These are phyloP conservation scores for Gossypium anomalum DNA, from an alignment of 345 rosid species.

Conservation along the genomic window DNA sequence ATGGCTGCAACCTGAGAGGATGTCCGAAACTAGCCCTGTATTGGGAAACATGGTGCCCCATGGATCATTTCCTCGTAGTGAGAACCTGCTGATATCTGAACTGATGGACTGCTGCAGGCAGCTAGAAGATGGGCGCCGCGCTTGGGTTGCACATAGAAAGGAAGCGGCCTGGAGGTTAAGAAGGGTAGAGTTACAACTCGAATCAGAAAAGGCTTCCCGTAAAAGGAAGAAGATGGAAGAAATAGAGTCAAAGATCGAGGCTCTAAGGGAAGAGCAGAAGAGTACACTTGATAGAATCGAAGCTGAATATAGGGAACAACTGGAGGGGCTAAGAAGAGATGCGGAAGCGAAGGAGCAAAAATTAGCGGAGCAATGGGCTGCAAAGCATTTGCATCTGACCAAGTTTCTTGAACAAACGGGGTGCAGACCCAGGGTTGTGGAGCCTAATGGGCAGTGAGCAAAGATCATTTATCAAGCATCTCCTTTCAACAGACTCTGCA, in stretches of 20 bases:
- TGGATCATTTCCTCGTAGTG: conserved; percentile 45
- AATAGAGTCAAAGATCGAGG: conserved; percentile 70
- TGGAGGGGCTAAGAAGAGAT: conserved; percentile 62
- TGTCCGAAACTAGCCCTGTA: conserved; percentile 40
- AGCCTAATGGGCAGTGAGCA: conserved; percentile 37
- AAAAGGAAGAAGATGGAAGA: conserved; percentile 88
- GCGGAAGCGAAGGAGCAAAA: conserved; percentile 90
- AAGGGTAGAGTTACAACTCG: conserved; percentile 86
- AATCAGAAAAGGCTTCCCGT: conserved; percentile 73
- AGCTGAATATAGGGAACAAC: conserved; percentile 73
- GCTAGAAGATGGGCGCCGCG: conserved; percentile 82
- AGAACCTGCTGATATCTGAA: conserved; percentile 55
- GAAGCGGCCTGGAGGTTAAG: conserved; percentile 94
- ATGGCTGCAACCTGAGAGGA: conserved; percentile 78
- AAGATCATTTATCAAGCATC: neutral
- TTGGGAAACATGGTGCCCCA: conserved; percentile 45
- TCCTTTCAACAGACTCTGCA: neutral
- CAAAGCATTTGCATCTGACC: conserved; percentile 59
- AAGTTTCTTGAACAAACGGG: conserved; percentile 80
- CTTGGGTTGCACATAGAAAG: conserved; percentile 80
- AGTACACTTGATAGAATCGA: conserved; percentile 67
- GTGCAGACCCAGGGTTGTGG: conserved; percentile 46
- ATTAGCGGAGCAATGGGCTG: conserved; percentile 82
- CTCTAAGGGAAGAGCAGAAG: conserved; percentile 87
- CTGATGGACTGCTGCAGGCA: conserved; percentile 88